These are phyloP conservation scores for Trichomonascus vanleenenianus DNA, from an alignment of 805 yeast species.

Conservation along the genomic window DNA sequence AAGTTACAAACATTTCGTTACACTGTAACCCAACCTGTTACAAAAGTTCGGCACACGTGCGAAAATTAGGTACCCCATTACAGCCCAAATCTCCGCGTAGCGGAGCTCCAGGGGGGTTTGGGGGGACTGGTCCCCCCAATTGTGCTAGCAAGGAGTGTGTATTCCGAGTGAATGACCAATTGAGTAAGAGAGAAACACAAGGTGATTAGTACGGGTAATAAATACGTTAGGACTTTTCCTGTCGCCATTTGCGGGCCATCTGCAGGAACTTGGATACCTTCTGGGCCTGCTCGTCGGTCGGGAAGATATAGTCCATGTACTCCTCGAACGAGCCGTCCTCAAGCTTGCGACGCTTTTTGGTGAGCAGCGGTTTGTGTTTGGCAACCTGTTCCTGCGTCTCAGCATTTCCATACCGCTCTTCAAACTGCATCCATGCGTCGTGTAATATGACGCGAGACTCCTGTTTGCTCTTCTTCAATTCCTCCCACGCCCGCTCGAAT, in stretches of 20 bases:
- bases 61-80: too few relatives aligned
- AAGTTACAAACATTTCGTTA: too few relatives aligned
- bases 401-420: conserved; percentile 48
- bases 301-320: conserved; percentile 54
- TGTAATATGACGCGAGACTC: conserved; percentile 46
- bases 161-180: too few relatives aligned
- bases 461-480: conserved; percentile 33
- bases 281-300: conserved; percentile 43
- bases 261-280: conserved; percentile 33
- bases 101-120: too few relatives aligned
- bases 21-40: too few relatives aligned
- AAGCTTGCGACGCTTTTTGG: conserved; percentile 36
- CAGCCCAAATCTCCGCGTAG: too few relatives aligned
- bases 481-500: conserved; percentile 46
- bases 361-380: conserved; percentile 46
- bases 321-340: conserved; percentile 46
- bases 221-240: conserved; percentile 14
- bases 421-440: conserved; percentile 61
- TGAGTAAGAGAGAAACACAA: too few relatives aligned
- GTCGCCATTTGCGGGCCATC: conserved; percentile 45
- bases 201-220: too few relatives aligned
- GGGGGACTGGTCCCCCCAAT: too few relatives aligned
- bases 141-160: too few relatives aligned
- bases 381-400: conserved; percentile 32
- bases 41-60: too few relatives aligned